Base-by-base conservation (phyloP, 306 rosid species). In the Hylodesmum podocarpum region DNA sequence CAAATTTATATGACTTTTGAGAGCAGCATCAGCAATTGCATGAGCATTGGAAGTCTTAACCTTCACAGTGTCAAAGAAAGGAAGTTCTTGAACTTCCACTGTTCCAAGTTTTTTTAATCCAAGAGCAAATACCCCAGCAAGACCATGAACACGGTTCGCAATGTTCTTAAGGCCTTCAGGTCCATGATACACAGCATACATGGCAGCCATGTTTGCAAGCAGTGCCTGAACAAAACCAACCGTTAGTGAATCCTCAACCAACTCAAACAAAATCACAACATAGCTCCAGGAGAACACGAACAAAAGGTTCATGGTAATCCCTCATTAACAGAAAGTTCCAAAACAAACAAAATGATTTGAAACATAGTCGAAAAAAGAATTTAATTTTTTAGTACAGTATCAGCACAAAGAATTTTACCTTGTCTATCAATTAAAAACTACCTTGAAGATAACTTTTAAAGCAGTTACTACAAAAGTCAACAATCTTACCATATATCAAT, bases 201-300 rank as follows among this genome's bases (percentile, higher is more conserved):
- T 91, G 67, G 99, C 98, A 82, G 99, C 94, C 99, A 96, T 96
- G 88, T 96, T 96, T 74, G 99, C 99, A 80, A 96, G 98, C 66
- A 96, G 82, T 14, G 99, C 99, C 99, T 96, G 71, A 15, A 75
- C 12, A 83, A 22, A 76, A 84, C 70, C 31, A 79, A 28, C 18
- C 25, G 25, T 41, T 71, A 76, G 28, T 15, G 44, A 80, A 71
- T 71, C 73, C 73, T 50, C 71, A 71, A 66, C 79, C 61, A 73
- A 72, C 44, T 49, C 68, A 81, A 18, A 31, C 70, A 40, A 53
- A 14, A 67, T 12, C 29, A 24, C 8, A 50, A 27, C 69, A 76
- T 24, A 25, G 66, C 64, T 57, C 36, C 28, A 62, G 41, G 44
- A 63, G 63, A 31, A 44, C 46, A 40, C 27, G 25, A 15, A 64